A percentile compares a stretch with the other conserved stretches of the same genome.
phyloP scores from a whole-genome alignment of 2,329 filamentous ascomycete genomes.

The Shiraia sp. region DNA sequence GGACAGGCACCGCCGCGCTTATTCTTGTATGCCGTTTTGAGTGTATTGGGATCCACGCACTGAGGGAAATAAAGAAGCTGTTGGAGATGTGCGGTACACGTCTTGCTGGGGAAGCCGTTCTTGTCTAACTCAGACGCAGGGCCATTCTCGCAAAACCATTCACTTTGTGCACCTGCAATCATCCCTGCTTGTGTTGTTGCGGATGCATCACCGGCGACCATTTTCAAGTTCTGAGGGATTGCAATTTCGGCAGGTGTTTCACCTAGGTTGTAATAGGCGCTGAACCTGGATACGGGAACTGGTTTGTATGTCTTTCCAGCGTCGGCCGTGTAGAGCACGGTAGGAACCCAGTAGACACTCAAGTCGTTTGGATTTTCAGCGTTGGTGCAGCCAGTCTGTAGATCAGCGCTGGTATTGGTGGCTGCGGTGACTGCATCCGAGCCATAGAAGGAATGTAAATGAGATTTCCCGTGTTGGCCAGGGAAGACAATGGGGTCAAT shows the following conservation, averaged over 20 bases:
- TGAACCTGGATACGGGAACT: slow-evolving; percentile 46
- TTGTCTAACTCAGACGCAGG: slow-evolving; percentile 14
- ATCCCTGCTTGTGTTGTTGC: slow-evolving; percentile 34
- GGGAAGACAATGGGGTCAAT: slow-evolving; percentile 52
- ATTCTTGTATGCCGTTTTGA: slow-evolving; percentile 44
- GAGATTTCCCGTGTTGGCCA: slow-evolving; percentile 44
- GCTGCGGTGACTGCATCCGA: slow-evolving; percentile 48
- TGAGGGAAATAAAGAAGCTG: slow-evolving; percentile 52
- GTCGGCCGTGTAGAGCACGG: slow-evolving; percentile 45
- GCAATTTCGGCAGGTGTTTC: slow-evolving; percentile 49
- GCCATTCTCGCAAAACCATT: slow-evolving; percentile 37
- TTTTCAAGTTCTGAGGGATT: slow-evolving; percentile 50
- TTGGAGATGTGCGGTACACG: slow-evolving; percentile 51
- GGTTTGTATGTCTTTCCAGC: slow-evolving; percentile 40
- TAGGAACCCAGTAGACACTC: slow-evolving; percentile 53
- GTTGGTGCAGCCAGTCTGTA: slow-evolving; percentile 51
- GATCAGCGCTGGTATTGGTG: slow-evolving; percentile 43
- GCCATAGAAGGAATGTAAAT: slow-evolving; percentile 53
- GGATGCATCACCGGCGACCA: slow-evolving; percentile 47
- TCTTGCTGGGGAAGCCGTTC: slow-evolving; percentile 39
- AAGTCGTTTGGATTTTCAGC: slow-evolving; percentile 54
- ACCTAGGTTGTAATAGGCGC: slow-evolving; percentile 52
- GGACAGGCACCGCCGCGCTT: slow-evolving; percentile 41
- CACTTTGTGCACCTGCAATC: slow-evolving; percentile 25
- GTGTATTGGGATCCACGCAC: slow-evolving; percentile 46